Evolutionary conservation across 306 rosid genomes (phyloP).

Genomic region (Sindora glabra): DNA sequence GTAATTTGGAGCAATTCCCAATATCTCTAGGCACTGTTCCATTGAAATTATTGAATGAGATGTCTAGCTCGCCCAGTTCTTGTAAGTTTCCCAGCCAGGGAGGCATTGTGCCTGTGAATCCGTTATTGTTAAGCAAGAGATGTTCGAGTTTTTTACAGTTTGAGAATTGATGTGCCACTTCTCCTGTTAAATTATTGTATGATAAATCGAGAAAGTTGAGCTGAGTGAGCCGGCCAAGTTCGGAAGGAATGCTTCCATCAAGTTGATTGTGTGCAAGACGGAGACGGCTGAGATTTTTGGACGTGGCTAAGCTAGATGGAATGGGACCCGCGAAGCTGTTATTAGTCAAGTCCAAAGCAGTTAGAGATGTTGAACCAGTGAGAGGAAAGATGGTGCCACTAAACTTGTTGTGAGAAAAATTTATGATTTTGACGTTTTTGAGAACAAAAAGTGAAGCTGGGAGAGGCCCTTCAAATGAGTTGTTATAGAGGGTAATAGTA

Average conservation of each 20-base stretch:
- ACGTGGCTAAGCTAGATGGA: conserved; percentile 51
- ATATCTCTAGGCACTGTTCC: conserved; percentile 63
- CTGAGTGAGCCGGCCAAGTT: conserved; percentile 45
- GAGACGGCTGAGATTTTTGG: conserved; percentile 61
- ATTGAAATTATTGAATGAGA: conserved; percentile 63
- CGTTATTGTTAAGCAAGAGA: conserved; percentile 56
- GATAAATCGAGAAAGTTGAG: conserved; percentile 84
- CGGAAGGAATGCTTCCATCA: conserved; percentile 53
- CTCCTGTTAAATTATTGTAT: conserved; percentile 61
- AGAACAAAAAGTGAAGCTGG: conserved; percentile 61
- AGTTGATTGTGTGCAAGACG: conserved; percentile 73
- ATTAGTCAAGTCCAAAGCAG: conserved; percentile 76
- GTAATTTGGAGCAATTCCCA: conserved; percentile 68
- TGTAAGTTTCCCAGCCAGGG: conserved; percentile 59
- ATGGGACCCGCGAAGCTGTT: conserved; percentile 88
- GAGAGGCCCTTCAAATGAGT: conserved; percentile 89
- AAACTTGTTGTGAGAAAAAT: conserved; percentile 75
- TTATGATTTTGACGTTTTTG: conserved; percentile 69
- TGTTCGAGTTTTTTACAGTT: conserved; percentile 58
- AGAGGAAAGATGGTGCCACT: conserved; percentile 71
- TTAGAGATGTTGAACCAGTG: conserved; percentile 52
- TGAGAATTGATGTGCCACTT: conserved; percentile 45
- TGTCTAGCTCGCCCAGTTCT: conserved; percentile 79
- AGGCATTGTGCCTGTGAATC: conserved; percentile 47
- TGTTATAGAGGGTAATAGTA: conserved; percentile 80